phyloP scores from a whole-genome alignment of 768 basidiomycete genomes.

The Naganishia antarctica region DNA sequence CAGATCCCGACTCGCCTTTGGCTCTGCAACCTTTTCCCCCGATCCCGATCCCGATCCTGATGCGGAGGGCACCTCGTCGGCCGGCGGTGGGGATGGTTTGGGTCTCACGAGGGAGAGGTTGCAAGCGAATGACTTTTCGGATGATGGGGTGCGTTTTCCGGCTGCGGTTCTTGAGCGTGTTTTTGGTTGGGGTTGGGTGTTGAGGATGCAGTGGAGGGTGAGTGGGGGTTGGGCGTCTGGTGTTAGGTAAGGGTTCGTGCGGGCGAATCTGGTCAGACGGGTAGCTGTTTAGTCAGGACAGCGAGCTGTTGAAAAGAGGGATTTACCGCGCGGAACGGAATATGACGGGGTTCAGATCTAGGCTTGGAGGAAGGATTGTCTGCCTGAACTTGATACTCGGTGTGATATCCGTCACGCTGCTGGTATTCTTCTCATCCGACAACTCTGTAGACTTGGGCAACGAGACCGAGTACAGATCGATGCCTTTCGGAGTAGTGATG shows the following conservation, averaged over 20 bases:
- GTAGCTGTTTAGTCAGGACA: too few relatives aligned
- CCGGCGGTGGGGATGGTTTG: background rate
- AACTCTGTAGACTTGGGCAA: slow-evolving; percentile 1
- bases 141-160: slow-evolving; percentile 12
- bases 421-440: slow-evolving; percentile 18
- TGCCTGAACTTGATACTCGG: slow-evolving; percentile 1
- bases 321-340: slow-evolving; percentile 47
- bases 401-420: background rate
- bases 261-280: background rate
- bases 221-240: slow-evolving; percentile 28
- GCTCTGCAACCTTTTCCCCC: background rate
- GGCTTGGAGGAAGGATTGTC: slow-evolving; percentile 33
- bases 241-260: background rate
- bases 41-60: background rate
- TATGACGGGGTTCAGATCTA: slow-evolving; percentile 38
- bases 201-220: slow-evolving; percentile 46
- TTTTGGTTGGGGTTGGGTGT: slow-evolving; percentile 26
- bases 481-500: slow-evolving; percentile 38
- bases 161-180: slow-evolving; percentile 6
- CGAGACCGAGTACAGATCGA: slow-evolving; percentile 35
- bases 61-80: background rate
- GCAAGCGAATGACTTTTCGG: slow-evolving; percentile 19
- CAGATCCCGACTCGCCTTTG: background rate
- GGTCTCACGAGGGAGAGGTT: slow-evolving; percentile 14
- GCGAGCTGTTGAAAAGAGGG: background rate